Conservation (phyloP, 106 monocot species). For the Alisma plantagoaquatica region DNA sequence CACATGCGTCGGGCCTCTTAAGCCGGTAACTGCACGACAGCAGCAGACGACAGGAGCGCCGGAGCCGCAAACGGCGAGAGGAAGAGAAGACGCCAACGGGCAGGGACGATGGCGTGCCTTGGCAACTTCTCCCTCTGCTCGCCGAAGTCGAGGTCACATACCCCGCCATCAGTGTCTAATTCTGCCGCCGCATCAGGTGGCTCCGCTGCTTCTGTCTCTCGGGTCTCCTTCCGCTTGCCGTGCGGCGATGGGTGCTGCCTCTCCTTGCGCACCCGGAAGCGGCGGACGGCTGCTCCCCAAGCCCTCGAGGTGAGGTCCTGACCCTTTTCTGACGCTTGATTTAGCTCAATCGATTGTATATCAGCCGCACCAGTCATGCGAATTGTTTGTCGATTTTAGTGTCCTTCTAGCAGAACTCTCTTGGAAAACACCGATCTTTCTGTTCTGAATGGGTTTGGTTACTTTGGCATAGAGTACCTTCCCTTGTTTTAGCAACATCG, state of each 20-base stretch:
- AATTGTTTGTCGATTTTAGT: background rate
- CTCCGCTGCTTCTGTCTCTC: background rate
- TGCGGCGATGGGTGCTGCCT: background rate
- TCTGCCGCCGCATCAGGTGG: background rate
- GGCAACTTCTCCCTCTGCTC: conserved; percentile 4
- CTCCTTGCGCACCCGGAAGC: conserved; percentile 3
- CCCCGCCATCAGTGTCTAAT: background rate
- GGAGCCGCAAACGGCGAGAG: too few relatives aligned
- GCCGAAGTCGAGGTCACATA: background rate
- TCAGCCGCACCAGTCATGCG: too few relatives aligned
- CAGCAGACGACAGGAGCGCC: too few relatives aligned
- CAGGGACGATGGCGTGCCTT: background rate
- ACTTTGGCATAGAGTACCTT: background rate
- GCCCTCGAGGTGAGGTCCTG: background rate
- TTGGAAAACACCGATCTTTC: background rate
- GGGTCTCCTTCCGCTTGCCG: conserved; percentile 2
- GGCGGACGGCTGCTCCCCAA: background rate
- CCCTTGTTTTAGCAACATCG: background rate
- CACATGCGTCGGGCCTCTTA: too few relatives aligned
- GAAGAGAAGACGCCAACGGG: background rate
- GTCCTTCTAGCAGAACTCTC: background rate
- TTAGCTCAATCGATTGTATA: background rate
- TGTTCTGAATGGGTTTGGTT: background rate
- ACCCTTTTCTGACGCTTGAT: background rate
- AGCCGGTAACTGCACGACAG: too few relatives aligned